phyloP scores from a whole-genome alignment of 345 rosid genomes.

The Syzygium jambos region DNA sequence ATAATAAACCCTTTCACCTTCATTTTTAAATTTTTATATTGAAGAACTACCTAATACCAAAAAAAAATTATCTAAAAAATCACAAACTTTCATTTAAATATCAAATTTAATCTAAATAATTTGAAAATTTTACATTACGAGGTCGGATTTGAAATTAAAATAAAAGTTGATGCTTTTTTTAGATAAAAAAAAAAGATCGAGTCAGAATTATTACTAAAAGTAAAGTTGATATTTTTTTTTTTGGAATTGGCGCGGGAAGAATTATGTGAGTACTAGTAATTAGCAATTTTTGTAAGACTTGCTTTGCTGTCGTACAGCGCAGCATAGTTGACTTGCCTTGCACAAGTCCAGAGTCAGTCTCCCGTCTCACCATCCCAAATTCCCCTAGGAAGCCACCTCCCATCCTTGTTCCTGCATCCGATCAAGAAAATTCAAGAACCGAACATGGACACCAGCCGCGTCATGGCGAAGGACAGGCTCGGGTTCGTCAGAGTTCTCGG shows the following conservation, averaged over 20 bases:
- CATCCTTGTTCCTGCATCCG: neutral
- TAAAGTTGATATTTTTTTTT: too few species aligned
- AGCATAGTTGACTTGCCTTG: neutral
- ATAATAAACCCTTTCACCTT: too few species aligned
- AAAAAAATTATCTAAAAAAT: too few species aligned
- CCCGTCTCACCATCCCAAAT: neutral
- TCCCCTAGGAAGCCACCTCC: neutral
- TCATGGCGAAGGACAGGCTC: neutral
- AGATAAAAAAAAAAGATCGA: too few species aligned
- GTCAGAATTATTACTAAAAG: too few species aligned
- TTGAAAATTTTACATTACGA: too few species aligned
- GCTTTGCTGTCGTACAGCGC: neutral
- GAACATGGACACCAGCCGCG: neutral
- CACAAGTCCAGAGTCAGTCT: neutral
- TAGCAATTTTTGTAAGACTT: neutral
- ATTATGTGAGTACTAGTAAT: neutral
- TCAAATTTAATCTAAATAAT: too few species aligned
- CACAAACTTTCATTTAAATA: too few species aligned
- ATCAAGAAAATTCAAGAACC: neutral
- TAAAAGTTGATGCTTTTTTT: too few species aligned
- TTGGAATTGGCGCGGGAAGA: neutral
- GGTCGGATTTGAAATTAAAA: too few species aligned
- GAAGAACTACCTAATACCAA: neutral
- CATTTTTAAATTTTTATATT: neutral
- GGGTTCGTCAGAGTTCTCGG: slow-evolving; percentile 8